These are phyloP conservation scores for Panicum virgatum DNA, from an alignment of 202 grass and related monocot genomes.

Conservation along the genomic window DNA sequence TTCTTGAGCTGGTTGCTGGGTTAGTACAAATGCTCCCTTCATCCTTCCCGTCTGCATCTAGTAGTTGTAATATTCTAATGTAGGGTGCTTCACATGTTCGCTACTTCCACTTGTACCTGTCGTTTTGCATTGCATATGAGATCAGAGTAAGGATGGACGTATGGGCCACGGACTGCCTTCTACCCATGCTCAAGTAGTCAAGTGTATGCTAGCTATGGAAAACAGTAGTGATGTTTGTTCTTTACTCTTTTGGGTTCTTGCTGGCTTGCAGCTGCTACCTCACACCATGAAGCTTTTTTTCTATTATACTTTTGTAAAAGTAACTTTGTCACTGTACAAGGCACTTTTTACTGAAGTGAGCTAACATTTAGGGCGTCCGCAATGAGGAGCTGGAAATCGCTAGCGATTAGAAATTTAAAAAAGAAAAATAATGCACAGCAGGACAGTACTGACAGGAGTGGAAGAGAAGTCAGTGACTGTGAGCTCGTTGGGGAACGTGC, in stretches of 20 bases:
- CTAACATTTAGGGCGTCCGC: no score
- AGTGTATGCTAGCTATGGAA: slow-evolving; percentile 40
- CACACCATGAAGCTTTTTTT: slow-evolving; percentile 14
- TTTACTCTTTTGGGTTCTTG: slow-evolving; percentile 27
- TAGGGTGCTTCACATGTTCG: slow-evolving; percentile 43
- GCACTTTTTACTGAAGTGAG: slow-evolving; percentile 24
- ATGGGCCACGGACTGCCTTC: slow-evolving; percentile 27
- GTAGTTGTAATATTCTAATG: not conserved
- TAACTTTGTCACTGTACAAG: slow-evolving; percentile 19
- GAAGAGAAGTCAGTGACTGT: no score
- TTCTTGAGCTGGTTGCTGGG: slow-evolving; percentile 89
- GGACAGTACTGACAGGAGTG: no score
- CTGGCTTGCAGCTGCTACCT: not conserved
- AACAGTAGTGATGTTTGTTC: slow-evolving; percentile 24
- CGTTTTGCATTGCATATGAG: slow-evolving; percentile 32
- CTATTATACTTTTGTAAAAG: slow-evolving; percentile 10
- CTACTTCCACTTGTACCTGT: slow-evolving; percentile 35
- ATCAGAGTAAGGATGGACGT: slow-evolving; percentile 12
- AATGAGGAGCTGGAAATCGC: no score
- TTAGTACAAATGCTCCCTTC: slow-evolving; percentile 52
- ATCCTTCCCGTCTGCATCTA: slow-evolving; percentile 15
- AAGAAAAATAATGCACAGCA: no score
- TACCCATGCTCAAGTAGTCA: slow-evolving; percentile 27
- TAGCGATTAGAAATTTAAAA: no score
- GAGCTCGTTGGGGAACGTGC: no score